phyloP scores from a whole-genome alignment of 495 filamentous ascomycete genomes.

The Aspergillus olivimuriae region DNA sequence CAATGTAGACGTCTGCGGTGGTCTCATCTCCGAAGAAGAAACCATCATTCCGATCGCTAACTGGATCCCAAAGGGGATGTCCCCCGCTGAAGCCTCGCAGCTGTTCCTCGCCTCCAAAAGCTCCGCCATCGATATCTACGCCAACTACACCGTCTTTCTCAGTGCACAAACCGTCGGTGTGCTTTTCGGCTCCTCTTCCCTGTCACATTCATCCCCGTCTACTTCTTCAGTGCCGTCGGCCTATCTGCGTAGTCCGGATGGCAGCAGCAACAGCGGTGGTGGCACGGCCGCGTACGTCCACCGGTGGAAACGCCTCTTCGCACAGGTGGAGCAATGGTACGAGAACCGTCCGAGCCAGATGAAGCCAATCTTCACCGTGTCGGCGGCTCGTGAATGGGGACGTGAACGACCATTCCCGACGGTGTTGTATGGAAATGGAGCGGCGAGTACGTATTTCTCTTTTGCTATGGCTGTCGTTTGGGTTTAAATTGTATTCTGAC shows the following conservation, averaged over 20 bases:
- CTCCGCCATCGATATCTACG: constrained; percentile 26
- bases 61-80: constrained; percentile 27
- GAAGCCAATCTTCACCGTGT: constrained; percentile 23
- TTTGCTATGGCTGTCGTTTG: not conserved
- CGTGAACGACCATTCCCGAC: constrained; percentile 23
- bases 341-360: constrained; percentile 34
- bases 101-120: constrained; percentile 23
- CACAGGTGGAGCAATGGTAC: constrained; percentile 33
- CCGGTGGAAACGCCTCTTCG: constrained; percentile 31
- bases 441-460: constrained; percentile 23
- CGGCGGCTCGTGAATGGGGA: constrained; percentile 10
- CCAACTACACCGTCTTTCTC: constrained; percentile 42
- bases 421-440: constrained; percentile 34
- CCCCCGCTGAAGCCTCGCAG: constrained; percentile 18
- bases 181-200: constrained; percentile 17
- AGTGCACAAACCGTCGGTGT: constrained; percentile 31
- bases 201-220: constrained; percentile 2
- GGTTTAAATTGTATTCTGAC: not conserved
- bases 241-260: constrained; percentile 15
- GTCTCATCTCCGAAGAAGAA: constrained; percentile 37
- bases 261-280: constrained; percentile 17
- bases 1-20: constrained; percentile 32
- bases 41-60: constrained; percentile 27
- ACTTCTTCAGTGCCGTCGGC: constrained; percentile 12
- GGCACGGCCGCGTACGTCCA: too few relatives aligned